These are phyloP conservation scores for Zygosaccharomyces sapae DNA, from an alignment of 1,139 yeast genomes.

Conservation along the genomic window DNA sequence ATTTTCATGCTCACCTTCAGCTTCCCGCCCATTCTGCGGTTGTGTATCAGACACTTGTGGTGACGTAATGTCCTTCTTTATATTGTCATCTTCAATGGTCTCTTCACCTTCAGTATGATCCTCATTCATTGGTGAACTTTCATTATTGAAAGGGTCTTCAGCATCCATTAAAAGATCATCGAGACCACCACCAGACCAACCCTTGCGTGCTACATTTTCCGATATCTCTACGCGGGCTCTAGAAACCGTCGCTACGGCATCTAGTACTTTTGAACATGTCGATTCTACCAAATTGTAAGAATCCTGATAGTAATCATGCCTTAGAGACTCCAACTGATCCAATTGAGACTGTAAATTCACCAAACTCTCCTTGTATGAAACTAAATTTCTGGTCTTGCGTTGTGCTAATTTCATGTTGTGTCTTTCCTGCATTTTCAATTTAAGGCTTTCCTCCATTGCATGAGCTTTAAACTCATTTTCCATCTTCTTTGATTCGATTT, in stretches of 20 bases:
- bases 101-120: conserved; percentile 12
- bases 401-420: conserved; percentile 54
- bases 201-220: conserved; percentile 77
- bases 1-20: background rate
- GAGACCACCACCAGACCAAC: conserved; percentile 83
- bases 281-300: conserved; percentile 58
- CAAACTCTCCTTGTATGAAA: conserved; percentile 60
- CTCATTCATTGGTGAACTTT: conserved; percentile 9
- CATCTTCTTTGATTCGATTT: conserved; percentile 40
- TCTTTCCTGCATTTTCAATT: conserved; percentile 52
- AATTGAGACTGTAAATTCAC: conserved; percentile 65
- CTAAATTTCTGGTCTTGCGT: conserved; percentile 55
- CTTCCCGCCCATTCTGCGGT: background rate
- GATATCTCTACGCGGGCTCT: conserved; percentile 77
- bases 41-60: background rate
- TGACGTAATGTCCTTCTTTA: background rate
- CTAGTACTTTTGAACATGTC: conserved; percentile 51
- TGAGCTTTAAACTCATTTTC: conserved; percentile 53
- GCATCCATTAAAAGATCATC: conserved; percentile 58
- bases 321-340: conserved; percentile 72
- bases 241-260: conserved; percentile 59
- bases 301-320: conserved; percentile 65
- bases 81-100: conserved; percentile 8
- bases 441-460: conserved; percentile 48
- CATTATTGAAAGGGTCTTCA: conserved; percentile 47